Percentiles rank a stretch among this genome's conserved stretches.
These are phyloP conservation scores for Aphanomyces astaci DNA, from an alignment of 352 stramenopile genomes.

Conservation along the genomic window DNA sequence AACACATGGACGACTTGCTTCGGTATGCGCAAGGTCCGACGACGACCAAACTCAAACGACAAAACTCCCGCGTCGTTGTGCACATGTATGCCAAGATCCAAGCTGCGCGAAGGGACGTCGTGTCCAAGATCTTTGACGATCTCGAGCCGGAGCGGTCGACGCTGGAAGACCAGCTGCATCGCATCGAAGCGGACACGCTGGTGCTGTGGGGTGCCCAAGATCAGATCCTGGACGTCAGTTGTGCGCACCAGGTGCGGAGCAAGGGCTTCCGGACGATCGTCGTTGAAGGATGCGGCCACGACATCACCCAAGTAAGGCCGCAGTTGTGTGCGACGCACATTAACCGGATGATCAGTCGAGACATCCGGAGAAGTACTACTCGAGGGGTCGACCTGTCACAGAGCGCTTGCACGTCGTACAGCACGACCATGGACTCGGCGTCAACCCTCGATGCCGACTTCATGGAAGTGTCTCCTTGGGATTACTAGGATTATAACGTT, in stretches of 20 bases:
- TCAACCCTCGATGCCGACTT: too few relatives aligned
- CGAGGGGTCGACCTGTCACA: background rate
- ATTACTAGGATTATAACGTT: too few relatives aligned
- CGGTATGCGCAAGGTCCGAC: too few relatives aligned
- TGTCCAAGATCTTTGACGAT: slow-evolving; percentile 57
- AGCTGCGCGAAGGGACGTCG: too few relatives aligned
- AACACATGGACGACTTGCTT: slow-evolving; percentile 55
- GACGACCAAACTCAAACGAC: too few relatives aligned
- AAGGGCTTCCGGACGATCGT: background rate
- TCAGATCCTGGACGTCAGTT: slow-evolving; percentile 49
- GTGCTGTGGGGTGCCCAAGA: slow-evolving; percentile 71
- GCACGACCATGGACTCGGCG: background rate
- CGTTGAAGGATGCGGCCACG: background rate
- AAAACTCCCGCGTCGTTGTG: too few relatives aligned
- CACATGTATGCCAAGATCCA: too few relatives aligned
- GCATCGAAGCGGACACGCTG: slow-evolving; percentile 48
- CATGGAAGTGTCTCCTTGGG: too few relatives aligned
- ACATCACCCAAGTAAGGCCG: background rate
- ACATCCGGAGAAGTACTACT: background rate
- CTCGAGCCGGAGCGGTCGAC: slow-evolving; percentile 42
- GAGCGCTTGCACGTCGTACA: background rate
- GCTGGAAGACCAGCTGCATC: slow-evolving; percentile 49
- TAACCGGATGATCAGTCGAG: background rate
- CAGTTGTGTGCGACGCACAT: background rate
- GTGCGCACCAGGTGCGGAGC: background rate